These are phyloP conservation scores for Podospora pseudocomata DNA, from an alignment of 495 filamentous ascomycete genomes.

Conservation along the genomic window DNA sequence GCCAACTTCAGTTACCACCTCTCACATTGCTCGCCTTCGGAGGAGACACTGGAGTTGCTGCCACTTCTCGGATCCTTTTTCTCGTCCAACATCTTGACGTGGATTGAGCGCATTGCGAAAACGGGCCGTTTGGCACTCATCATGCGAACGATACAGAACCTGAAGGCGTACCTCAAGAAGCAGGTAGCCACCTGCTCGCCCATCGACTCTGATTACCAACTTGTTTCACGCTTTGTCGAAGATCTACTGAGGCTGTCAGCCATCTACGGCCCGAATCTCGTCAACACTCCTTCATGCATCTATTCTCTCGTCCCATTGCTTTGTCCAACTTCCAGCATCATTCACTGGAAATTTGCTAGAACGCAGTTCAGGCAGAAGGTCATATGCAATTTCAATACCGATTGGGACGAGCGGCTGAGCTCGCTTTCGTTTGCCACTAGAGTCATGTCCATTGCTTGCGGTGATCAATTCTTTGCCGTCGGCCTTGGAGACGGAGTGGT, in stretches of 20 bases:
- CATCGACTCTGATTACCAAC: conserved; percentile 17
- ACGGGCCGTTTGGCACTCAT: conserved; percentile 17
- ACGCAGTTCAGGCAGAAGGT: conserved; percentile 19
- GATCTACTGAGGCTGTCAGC: conserved; percentile 22
- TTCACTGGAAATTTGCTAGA: conserved; percentile 20
- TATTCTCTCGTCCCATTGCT: conserved; percentile 22
- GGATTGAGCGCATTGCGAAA: conserved; percentile 23
- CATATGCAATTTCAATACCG: conserved; percentile 17
- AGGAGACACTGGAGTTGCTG: conserved; percentile 15
- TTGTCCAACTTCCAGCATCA: conserved; percentile 19
- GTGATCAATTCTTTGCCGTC: conserved; percentile 19
- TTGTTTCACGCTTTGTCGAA: conserved; percentile 12
- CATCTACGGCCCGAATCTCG: conserved; percentile 21
- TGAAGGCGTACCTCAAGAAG: conserved; percentile 20
- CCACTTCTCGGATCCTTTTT: conserved; percentile 17
- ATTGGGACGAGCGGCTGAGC: conserved; percentile 26
- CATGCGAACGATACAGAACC: conserved; percentile 20
- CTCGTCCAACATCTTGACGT: conserved; percentile 20
- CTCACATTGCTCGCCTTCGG: conserved; percentile 18
- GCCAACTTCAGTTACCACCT: conserved; percentile 25
- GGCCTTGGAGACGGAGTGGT: conserved; percentile 19
- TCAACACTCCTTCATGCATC: conserved; percentile 19
- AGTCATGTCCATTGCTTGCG: conserved; percentile 22
- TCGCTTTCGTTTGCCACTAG: conserved; percentile 12
- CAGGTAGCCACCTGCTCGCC: conserved; percentile 11